Evolutionary conservation across 2,329 filamentous ascomycete genomes (phyloP).

Genomic region (Mollisia scopiformis): DNA sequence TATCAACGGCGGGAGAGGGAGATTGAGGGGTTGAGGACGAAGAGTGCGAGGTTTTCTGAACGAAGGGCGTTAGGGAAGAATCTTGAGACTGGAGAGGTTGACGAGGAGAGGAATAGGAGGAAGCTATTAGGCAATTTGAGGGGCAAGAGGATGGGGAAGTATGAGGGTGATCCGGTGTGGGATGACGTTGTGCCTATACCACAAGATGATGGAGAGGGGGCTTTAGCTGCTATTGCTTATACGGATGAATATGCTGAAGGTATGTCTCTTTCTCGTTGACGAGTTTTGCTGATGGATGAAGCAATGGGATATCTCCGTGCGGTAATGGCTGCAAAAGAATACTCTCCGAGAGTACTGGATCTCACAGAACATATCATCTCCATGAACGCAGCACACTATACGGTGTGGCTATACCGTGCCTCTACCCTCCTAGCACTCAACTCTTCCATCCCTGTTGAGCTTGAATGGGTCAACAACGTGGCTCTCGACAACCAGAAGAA

Average conservation of each 20-base stretch:
- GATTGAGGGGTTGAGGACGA: slow-evolving; percentile 21
- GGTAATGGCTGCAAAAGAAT: slow-evolving; percentile 87
- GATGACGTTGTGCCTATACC: slow-evolving; percentile 82
- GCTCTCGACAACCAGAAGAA: slow-evolving; percentile 90
- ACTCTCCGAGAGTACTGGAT: slow-evolving; percentile 74
- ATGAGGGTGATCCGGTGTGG: slow-evolving; percentile 69
- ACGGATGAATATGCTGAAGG: slow-evolving; percentile 84
- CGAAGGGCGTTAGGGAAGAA: slow-evolving; percentile 4
- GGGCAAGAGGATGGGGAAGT: slow-evolving; percentile 33
- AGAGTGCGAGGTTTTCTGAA: slow-evolving; percentile 27
- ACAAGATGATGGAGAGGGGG: slow-evolving; percentile 79
- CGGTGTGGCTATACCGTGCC: slow-evolving; percentile 95
- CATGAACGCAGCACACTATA: slow-evolving; percentile 97
- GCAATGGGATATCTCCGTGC: slow-evolving; percentile 92
- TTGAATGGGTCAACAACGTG: slow-evolving; percentile 84
- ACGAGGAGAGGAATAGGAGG: slow-evolving; percentile 33
- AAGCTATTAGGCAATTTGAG: slow-evolving; percentile 29
- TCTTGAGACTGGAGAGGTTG: slow-evolving; percentile 19
- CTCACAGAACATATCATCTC: slow-evolving; percentile 89
- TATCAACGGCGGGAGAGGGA: slow-evolving; percentile 25
- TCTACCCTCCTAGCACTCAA: slow-evolving; percentile 70
- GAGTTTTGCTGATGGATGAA: slow-evolving; percentile 33
- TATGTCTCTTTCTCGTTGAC: slow-evolving; percentile 35
- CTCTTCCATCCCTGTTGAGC: slow-evolving; percentile 51
- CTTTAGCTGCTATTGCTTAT: slow-evolving; percentile 92